These are phyloP conservation scores for Penicillium coffeae DNA, from an alignment of 495 filamentous ascomycete species.

Conservation along the genomic window DNA sequence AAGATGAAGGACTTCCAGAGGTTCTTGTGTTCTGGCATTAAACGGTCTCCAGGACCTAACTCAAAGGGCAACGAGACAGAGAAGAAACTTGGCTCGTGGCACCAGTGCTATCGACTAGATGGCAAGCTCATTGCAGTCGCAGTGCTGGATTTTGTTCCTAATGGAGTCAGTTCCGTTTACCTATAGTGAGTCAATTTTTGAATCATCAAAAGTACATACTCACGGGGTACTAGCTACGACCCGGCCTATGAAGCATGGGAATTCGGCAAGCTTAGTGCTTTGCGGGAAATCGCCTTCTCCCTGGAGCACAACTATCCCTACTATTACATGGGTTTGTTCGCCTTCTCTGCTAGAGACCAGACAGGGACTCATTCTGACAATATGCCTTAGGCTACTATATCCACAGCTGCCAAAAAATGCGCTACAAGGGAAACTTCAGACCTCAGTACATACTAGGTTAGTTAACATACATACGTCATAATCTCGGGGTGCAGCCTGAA, in stretches of 20 bases:
- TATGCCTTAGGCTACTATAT: slow-evolving; percentile 59
- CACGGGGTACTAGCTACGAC: slow-evolving; percentile 54
- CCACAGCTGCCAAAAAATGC: slow-evolving; percentile 71
- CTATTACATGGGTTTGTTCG: slow-evolving; percentile 66
- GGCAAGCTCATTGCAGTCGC: slow-evolving; percentile 83
- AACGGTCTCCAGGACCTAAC: slow-evolving; percentile 35
- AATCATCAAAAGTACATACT: neutral
- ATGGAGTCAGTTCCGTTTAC: slow-evolving; percentile 90
- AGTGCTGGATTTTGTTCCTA: slow-evolving; percentile 82
- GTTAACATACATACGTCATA: neutral
- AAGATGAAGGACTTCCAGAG: slow-evolving; percentile 65
- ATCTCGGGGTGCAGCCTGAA: neutral
- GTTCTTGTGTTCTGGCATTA: slow-evolving; percentile 86
- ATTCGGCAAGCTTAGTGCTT: slow-evolving; percentile 83
- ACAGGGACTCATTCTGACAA: neutral
- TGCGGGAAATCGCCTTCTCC: slow-evolving; percentile 79
- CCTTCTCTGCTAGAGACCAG: neutral
- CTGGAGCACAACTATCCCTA: slow-evolving; percentile 68
- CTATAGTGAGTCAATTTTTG: slow-evolving; percentile 62
- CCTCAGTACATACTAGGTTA: slow-evolving; percentile 76
- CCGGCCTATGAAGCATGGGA: slow-evolving; percentile 73
- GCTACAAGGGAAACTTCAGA: slow-evolving; percentile 83
- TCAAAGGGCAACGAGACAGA: slow-evolving; percentile 42
- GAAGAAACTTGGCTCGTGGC: slow-evolving; percentile 77
- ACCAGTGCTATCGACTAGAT: slow-evolving; percentile 92